These are phyloP conservation scores for Pythium brachiatum DNA, from an alignment of 352 stramenopile genomes.

Conservation along the genomic window DNA sequence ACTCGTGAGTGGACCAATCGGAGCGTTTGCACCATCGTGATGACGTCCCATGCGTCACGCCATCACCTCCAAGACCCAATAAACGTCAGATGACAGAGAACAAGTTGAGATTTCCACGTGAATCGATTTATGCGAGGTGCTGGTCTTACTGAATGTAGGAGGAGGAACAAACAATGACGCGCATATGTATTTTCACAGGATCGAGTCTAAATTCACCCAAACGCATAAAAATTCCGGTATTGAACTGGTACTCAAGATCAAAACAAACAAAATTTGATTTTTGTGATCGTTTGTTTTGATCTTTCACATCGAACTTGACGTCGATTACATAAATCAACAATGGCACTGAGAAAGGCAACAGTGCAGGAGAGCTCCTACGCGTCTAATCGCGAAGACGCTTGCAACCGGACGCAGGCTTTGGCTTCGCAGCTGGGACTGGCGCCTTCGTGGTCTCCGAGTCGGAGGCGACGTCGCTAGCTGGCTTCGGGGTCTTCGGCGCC, in stretches of 20 bases:
- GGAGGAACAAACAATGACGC: not conserved
- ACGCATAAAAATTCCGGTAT: not conserved
- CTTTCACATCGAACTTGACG: not conserved
- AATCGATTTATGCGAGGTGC: not conserved
- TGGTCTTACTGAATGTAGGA: not conserved
- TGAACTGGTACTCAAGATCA: not conserved
- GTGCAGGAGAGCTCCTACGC: not conserved
- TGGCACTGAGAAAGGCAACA: not conserved
- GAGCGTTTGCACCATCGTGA: constrained; percentile 15
- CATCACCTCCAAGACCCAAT: constrained; percentile 1
- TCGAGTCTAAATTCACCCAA: not conserved
- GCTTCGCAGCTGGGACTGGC: not conserved
- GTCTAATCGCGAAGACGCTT: constrained; percentile 1
- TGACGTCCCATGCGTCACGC: constrained; percentile 15
- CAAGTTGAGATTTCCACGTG: not conserved
- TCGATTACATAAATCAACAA: constrained; percentile 1
- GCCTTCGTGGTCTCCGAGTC: not conserved
- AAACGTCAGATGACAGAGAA: constrained; percentile 15
- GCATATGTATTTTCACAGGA: not conserved
- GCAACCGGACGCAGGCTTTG: not conserved
- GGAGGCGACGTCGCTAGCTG: not conserved
- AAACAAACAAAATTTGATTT: not conserved
- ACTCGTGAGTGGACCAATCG: constrained; percentile 1
- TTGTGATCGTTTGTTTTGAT: not conserved
- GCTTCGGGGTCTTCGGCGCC: not conserved